Base-by-base conservation (phyloP, 805 yeast species). In the Naumovozyma baii region DNA sequence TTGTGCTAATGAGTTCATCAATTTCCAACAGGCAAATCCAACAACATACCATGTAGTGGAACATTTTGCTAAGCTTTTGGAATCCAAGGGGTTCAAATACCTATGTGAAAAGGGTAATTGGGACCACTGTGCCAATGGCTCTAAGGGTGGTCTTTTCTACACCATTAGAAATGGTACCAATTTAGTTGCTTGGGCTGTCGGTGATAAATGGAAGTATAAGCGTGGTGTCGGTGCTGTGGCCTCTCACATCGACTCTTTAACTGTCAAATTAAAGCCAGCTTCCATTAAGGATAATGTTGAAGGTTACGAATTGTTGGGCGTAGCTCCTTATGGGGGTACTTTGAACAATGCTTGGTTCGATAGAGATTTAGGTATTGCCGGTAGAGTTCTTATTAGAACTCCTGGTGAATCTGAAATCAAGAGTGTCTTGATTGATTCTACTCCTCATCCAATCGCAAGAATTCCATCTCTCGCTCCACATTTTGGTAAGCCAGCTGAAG, bases 401-500 rank as follows among this genome's bases (percentile, higher is more conserved):
- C 59, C 56, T 17, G 62, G 58, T 19, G 41, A 49, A 3, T 53
- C 57, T 15, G 59, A 59, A 39, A 59, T 76, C 37, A 57, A 51
- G 7, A 59, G 72, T 5, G 66, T 63, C 41, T 56, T 77, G 50
- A 71, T 78, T 29, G 72, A 72, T 54, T 75, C 81, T 3, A 63
- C 80, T 1, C 82, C 83, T 13, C 70, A 69, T 47, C 84, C 85
- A 46, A 72, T 85, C 51, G 95, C 88, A 12, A 78, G 78, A 50
- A 81, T 85, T 39, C 94, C 95, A 4, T 73, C 90, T 2, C 68
- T 86, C 54, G 95, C 95, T 4, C 88, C 88, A 3, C 95, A 85
- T 64, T 86, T 85, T 58, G 95, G 95, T 35, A 65, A 67, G 2
- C 78, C 78, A 4, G 70, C 86, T 2, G 53, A 62, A 18, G 80